Conservation (phyloP, 805 yeast species). For the Saccharomycopsis vini region DNA sequence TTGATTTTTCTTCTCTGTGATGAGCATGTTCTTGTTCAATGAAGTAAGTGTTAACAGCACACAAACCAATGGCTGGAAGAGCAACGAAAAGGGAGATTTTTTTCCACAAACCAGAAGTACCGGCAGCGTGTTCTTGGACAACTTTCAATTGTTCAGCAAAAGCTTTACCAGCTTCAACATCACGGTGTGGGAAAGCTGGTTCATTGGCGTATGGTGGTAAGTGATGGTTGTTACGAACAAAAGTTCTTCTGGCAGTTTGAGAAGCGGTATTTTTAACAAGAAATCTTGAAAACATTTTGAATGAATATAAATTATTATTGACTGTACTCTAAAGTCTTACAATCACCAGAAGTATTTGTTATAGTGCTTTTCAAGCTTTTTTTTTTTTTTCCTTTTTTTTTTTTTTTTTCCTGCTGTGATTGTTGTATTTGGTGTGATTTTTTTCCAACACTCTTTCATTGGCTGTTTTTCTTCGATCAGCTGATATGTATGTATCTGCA, state of each 20-base stretch:
- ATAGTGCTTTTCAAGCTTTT: too few species aligned
- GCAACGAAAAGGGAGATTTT: conserved; percentile 76
- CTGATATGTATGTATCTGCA: too few species aligned
- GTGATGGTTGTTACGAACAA: conserved; percentile 17
- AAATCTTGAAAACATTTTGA: conserved; percentile 12
- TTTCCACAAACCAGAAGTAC: conserved; percentile 75
- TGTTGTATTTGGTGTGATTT: background rate
- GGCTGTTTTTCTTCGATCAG: too few species aligned
- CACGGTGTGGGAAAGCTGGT: conserved; percentile 39
- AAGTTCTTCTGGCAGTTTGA: conserved; percentile 7
- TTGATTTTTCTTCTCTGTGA: conserved; percentile 69
- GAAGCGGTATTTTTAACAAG: conserved; percentile 5
- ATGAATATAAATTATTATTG: background rate
- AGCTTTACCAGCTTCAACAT: conserved; percentile 62
- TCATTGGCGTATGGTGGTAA: conserved; percentile 35
- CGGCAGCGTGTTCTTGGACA: conserved; percentile 69
- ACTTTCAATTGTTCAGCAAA: conserved; percentile 54
- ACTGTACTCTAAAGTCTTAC: too few species aligned
- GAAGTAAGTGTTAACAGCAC: conserved; percentile 73
- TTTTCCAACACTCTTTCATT: background rate
- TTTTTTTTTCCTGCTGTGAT: background rate
- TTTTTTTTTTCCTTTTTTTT: background rate
- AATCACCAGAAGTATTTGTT: too few species aligned
- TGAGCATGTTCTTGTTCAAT: conserved; percentile 83
- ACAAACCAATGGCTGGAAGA: conserved; percentile 66